A percentile compares a stretch with the other conserved stretches of the same genome.
Evolutionary conservation across 306 rosid genomes (phyloP).

Genomic region (Prunus kanzakura): DNA sequence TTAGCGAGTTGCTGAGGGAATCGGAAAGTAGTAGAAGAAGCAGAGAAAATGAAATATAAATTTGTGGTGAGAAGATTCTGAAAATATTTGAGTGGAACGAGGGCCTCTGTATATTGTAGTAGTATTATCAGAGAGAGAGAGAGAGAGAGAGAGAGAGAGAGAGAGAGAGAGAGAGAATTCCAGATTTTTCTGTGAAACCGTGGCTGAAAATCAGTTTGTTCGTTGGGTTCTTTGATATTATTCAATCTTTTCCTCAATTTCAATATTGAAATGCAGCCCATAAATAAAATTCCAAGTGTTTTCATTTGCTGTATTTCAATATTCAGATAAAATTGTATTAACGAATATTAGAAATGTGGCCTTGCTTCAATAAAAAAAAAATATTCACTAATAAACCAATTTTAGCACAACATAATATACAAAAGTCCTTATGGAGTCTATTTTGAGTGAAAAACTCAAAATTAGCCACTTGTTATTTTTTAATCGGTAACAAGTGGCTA

Average conservation of each 20-base stretch:
- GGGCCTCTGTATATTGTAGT: conserved; percentile 21
- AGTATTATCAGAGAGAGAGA: not conserved
- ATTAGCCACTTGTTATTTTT: no score
- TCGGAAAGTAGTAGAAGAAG: conserved; percentile 28
- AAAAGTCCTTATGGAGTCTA: no score
- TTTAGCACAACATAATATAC: no score
- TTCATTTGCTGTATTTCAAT: no score
- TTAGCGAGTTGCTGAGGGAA: conserved; percentile 35
- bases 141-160: conserved; percentile 20
- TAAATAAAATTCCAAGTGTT: no score
- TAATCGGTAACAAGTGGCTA: no score
- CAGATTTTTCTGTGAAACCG: conserved; percentile 58
- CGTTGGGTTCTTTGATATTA: conserved; percentile 23
- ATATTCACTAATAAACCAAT: no score
- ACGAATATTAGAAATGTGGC: no score
- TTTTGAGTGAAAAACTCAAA: no score
- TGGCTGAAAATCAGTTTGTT: conserved; percentile 49
- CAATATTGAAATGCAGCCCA: not conserved
- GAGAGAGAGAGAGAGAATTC: conserved; percentile 10
- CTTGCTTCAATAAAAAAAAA: no score
- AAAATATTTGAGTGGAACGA: conserved; percentile 41
- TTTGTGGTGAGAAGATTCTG: conserved; percentile 47
- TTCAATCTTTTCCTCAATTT: not conserved
- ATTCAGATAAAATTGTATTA: no score
- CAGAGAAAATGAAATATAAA: not conserved